phyloP scores from a whole-genome alignment of 208 protist species.

The Vickermania ingenoplastis region DNA sequence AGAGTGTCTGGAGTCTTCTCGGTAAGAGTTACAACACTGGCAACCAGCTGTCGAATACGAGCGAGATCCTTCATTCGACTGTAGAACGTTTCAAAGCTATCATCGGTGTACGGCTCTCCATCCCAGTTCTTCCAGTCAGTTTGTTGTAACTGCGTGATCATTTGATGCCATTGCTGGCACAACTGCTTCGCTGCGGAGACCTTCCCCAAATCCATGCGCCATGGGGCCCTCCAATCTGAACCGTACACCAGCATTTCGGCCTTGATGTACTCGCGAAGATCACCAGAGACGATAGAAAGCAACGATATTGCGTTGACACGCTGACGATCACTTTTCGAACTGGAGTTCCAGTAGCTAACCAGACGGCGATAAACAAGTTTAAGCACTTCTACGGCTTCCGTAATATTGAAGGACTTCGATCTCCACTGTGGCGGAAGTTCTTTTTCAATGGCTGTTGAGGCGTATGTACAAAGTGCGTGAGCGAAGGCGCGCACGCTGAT shows the following conservation, averaged over 20 bases:
- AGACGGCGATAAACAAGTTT: constrained; percentile 50
- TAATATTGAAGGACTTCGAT: constrained; percentile 63
- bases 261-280: constrained; percentile 79
- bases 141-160: constrained; percentile 26
- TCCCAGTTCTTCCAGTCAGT: constrained; percentile 70
- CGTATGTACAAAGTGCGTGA: constrained; percentile 61
- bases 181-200: constrained; percentile 44
- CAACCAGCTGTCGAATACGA: constrained; percentile 57
- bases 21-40: constrained; percentile 18
- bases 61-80: constrained; percentile 53
- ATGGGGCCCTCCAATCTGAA: constrained; percentile 67
- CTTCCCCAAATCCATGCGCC: constrained; percentile 53
- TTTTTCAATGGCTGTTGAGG: constrained; percentile 40
- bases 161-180: constrained; percentile 61
- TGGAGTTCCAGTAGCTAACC: constrained; percentile 55
- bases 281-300: constrained; percentile 73
- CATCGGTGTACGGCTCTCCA: constrained; percentile 57
- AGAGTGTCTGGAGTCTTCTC: constrained; percentile 37
- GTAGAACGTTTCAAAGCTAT: constrained; percentile 54
- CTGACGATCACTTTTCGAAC: constrained; percentile 44
- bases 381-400: constrained; percentile 67
- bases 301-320: constrained; percentile 68
- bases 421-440: constrained; percentile 77
- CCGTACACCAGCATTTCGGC: constrained; percentile 56
- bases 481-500: constrained; percentile 58